Evolutionary conservation across 805 yeast genomes (phyloP).

Genomic region (Candida multigemmis): DNA sequence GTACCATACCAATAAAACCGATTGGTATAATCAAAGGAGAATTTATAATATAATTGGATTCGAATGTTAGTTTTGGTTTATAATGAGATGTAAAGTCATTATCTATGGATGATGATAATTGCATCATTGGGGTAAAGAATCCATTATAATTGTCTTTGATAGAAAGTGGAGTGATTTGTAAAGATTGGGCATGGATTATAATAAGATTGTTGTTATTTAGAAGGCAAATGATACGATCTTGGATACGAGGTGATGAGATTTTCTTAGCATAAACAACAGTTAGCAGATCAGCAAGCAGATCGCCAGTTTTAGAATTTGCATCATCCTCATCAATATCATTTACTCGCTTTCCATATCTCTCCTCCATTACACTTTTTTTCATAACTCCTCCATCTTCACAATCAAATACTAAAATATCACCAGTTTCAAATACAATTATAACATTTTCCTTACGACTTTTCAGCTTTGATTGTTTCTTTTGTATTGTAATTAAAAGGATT

Average conservation of each 20-base stretch:
- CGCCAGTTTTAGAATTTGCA: not conserved
- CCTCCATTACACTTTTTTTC: constrained; percentile 14
- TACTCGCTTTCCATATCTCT: constrained; percentile 11
- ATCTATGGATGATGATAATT: not conserved
- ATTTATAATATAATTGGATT: constrained; percentile 10
- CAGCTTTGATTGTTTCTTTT: constrained; percentile 1
- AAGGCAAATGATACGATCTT: constrained; percentile 58
- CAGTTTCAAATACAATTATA: constrained; percentile 42
- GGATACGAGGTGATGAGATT: constrained; percentile 62
- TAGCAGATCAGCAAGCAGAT: not conserved
- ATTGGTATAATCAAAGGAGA: constrained; percentile 41
- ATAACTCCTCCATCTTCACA: constrained; percentile 39
- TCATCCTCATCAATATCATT: constrained; percentile 4
- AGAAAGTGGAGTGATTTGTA: not conserved
- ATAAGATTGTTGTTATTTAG: constrained; percentile 41
- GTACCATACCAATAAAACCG: constrained; percentile 68
- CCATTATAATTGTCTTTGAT: not conserved
- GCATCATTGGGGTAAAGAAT: too few species aligned
- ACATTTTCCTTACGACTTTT: constrained; percentile 31
- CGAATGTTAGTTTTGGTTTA: not conserved
- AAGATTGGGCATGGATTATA: constrained; percentile 14
- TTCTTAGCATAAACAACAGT: constrained; percentile 43
- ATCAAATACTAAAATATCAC: constrained; percentile 38
- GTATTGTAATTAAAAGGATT: constrained; percentile 3
- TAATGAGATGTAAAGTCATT: not conserved